Evolutionary conservation across 805 yeast genomes (phyloP).

Genomic region (Wickerhamomyces bovis): DNA sequence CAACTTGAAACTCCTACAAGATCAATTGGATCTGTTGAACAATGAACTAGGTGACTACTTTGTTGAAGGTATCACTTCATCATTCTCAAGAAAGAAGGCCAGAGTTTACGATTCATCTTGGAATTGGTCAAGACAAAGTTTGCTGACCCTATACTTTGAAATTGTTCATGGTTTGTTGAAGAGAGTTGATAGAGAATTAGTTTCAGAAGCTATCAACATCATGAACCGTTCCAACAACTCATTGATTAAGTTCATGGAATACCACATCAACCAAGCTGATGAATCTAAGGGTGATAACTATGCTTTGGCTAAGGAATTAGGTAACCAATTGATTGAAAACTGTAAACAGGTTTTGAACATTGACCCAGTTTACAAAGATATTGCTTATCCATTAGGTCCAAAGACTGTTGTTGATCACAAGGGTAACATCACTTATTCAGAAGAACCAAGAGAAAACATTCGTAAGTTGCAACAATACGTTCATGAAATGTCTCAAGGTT

Average conservation of each 20-base stretch:
- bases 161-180: constrained; percentile 89
- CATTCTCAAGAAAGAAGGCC: constrained; percentile 87
- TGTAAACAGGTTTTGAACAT: constrained; percentile 77
- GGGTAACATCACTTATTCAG: constrained; percentile 82
- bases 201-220: constrained; percentile 91
- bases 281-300: constrained; percentile 85
- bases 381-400: constrained; percentile 92
- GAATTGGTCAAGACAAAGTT: constrained; percentile 99
- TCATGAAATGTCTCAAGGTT: constrained; percentile 93
- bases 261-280: constrained; percentile 57
- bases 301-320: constrained; percentile 81
- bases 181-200: constrained; percentile 93
- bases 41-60: constrained; percentile 86
- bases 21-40: constrained; percentile 75
- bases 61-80: constrained; percentile 85
- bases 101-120: constrained; percentile 96
- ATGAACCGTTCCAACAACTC: constrained; percentile 97
- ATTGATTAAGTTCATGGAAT: constrained; percentile 94
- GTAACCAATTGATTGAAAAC: constrained; percentile 91
- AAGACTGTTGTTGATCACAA: constrained; percentile 80
- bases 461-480: constrained; percentile 95
- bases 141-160: constrained; percentile 88
- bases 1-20: constrained; percentile 76
- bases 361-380: constrained; percentile 94
- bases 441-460: constrained; percentile 82